Base-by-base conservation (phyloP, 2,329 filamentous ascomycete genomes). In the Plectosphaerella plurivora region DNA sequence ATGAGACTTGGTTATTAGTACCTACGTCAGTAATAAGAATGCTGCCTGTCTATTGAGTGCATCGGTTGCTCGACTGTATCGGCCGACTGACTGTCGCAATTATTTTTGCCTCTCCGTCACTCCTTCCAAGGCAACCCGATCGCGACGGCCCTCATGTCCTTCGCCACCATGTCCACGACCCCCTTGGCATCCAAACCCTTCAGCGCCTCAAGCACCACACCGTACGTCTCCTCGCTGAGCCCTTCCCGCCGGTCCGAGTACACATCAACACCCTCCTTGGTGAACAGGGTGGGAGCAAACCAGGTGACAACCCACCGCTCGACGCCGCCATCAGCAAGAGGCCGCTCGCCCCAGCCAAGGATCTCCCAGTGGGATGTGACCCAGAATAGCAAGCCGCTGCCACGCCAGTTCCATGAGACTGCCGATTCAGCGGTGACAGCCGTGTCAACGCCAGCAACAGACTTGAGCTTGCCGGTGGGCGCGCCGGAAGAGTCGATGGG, bases 211-310 rank as follows among this genome's bases (percentile, higher is more conserved):
- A 80, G 75, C 55, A 93, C 81, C 24, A 65, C 73, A 48, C 68
- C 71, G 39, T 84, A 75, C 50, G 83, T 81, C 63, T 73, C 77
- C 52, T 78, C 71, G 51, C 75, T 78, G 57, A 90, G 57, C 0
- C 88, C 87, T 56, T 77, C 79, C 49, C 70, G 77, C 15, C 78
- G 74, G 59, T 87, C 77, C 45, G 82, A 84, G 67, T 93, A 94
- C 10, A 95, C 69, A 69, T 96, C 91, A 28, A 96, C 63, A 0
- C 91, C 91, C 52, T 90, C 88, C 57, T 87, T 87, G 7, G 90
- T 94, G 60, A 96, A 95, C 45, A 92, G 60, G 22, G 89, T 95
- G 63, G 88, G 86, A 57, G 86, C 85, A 68, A 96, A 96, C 77
- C 87, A 93, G 5, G 89, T 95, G 14, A 96, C 88, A 2, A 82